phyloP scores from a whole-genome alignment of 2,329 filamentous ascomycete species.

The Penicillium sumatraense region DNA sequence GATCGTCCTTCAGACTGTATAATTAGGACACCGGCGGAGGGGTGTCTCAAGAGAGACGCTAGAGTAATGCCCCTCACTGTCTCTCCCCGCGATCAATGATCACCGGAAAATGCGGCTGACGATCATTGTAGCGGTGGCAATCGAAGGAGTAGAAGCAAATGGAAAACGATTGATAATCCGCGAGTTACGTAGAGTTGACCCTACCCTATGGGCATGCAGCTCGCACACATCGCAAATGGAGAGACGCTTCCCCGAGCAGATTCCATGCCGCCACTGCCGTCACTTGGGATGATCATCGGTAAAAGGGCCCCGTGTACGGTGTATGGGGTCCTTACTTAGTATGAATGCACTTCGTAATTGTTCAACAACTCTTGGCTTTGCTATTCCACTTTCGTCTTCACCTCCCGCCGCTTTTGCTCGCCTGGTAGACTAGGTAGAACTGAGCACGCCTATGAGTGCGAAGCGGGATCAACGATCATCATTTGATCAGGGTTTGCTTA shows the following conservation, averaged over 20 bases:
- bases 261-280: neutral
- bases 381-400: neutral
- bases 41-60: neutral
- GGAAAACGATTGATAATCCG: neutral
- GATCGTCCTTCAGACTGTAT: neutral
- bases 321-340: too few species aligned
- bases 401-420: neutral
- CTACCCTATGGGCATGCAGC: neutral
- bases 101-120: neutral
- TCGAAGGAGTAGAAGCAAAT: neutral
- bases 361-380: neutral
- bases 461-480: neutral
- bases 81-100: constrained; percentile 1
- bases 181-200: neutral
- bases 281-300: constrained; percentile 1
- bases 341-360: neutral
- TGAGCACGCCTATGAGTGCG: neutral
- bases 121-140: neutral
- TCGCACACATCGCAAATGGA: neutral
- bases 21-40: neutral
- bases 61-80: neutral
- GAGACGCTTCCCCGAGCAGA: neutral
- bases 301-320: neutral
- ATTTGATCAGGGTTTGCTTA: too few species aligned
- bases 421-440: neutral